A percentile compares a stretch with the other conserved stretches of the same genome.
These are phyloP conservation scores for Trichoderma orchidacearum DNA, from an alignment of 495 filamentous ascomycete species.

Conservation along the genomic window DNA sequence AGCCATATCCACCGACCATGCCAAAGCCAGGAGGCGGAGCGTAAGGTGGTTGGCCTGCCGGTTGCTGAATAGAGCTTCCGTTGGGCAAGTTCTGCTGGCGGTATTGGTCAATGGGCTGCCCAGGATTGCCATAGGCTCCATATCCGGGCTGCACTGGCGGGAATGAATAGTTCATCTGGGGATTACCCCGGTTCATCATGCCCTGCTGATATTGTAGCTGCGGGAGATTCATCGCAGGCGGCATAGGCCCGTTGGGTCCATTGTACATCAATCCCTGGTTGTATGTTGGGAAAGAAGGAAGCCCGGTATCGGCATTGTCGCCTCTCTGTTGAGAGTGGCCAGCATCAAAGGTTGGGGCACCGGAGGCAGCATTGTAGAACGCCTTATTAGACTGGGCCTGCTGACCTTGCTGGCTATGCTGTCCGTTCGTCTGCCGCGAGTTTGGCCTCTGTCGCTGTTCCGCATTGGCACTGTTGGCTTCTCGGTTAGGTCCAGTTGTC, in stretches of 20 bases:
- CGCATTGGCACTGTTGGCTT: not conserved
- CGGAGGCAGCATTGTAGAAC: conserved; percentile 24
- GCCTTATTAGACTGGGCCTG: conserved; percentile 13
- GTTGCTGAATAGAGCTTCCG: conserved; percentile 31
- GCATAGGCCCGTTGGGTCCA: conserved; percentile 29
- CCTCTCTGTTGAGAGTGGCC: conserved; percentile 38
- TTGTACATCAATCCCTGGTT: conserved; percentile 37
- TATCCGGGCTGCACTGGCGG: conserved; percentile 33
- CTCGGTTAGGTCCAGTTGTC: conserved; percentile 16
- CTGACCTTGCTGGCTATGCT: conserved; percentile 16
- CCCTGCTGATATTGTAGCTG: conserved; percentile 47
- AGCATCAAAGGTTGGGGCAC: conserved; percentile 26
- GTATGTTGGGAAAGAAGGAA: conserved; percentile 38
- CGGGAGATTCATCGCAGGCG: conserved; percentile 31
- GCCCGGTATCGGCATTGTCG: conserved; percentile 40
- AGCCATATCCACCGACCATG: conserved; percentile 28
- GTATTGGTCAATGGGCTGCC: conserved; percentile 34
- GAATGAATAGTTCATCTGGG: conserved; percentile 38
- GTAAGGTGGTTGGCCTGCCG: conserved; percentile 13
- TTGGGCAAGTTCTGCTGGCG: conserved; percentile 26
- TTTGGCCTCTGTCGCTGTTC: conserved; percentile 29
- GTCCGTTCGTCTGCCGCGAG: conserved; percentile 36
- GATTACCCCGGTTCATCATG: conserved; percentile 35
- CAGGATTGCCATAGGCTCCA: conserved; percentile 28
- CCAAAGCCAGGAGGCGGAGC: conserved; percentile 31